Percentiles rank a stretch among this genome's conserved stretches.
These are phyloP conservation scores for Voacanga thouarsii DNA, from an alignment of 257 asterid genomes.

Conservation along the genomic window DNA sequence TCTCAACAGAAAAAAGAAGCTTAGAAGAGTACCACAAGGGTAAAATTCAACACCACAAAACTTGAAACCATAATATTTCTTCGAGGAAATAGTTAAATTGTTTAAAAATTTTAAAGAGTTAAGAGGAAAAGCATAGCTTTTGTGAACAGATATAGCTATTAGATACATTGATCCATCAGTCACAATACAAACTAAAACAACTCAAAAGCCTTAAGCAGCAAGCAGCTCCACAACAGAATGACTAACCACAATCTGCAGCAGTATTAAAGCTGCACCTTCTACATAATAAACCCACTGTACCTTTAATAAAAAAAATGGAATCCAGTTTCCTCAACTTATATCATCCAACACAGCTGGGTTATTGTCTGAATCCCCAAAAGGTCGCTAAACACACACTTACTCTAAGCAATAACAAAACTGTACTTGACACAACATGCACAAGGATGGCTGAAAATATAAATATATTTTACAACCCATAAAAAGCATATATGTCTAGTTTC, in stretches of 20 bases:
- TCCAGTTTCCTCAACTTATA: not conserved
- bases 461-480: not conserved
- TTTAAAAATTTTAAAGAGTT: not conserved
- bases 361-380: not conserved
- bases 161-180: not conserved
- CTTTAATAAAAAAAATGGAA: too few relatives aligned
- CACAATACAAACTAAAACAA: not conserved
- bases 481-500: not conserved
- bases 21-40: not conserved
- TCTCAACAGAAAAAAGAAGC: not conserved
- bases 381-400: not conserved
- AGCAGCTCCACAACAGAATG: not conserved
- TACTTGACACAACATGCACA: not conserved
- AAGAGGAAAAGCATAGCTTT: not conserved
- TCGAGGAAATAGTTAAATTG: not conserved
- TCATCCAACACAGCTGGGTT: not conserved
- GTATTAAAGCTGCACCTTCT: not conserved
- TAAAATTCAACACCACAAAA: not conserved
- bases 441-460: not conserved
- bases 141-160: not conserved
- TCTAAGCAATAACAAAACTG: not conserved
- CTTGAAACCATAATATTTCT: not conserved
- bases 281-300: not conserved
- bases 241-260: not conserved
- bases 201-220: not conserved